Evolutionary conservation across 768 basidiomycete genomes (phyloP).

Genomic region (Trichaptum fuscoviolaceum): DNA sequence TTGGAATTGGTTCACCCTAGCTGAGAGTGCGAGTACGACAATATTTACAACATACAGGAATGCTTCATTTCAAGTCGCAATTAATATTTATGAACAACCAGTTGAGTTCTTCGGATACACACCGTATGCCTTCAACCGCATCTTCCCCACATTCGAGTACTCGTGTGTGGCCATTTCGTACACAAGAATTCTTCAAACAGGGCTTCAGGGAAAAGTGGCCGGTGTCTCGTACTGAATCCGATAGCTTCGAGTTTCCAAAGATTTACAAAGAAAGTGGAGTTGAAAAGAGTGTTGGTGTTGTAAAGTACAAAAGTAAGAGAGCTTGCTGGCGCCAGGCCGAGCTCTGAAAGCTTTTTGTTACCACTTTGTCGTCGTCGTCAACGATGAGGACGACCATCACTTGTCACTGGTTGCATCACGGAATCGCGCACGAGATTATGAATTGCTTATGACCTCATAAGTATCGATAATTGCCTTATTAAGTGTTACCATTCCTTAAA

Average conservation of each 20-base stretch:
- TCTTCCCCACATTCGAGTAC: neutral
- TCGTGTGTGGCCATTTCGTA: neutral
- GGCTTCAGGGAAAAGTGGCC: neutral
- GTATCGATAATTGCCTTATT: too few species aligned
- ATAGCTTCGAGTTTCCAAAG: neutral
- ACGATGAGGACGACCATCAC: neutral
- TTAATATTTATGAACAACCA: neutral
- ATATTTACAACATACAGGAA: conserved; percentile 41
- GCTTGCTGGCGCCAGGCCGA: neutral
- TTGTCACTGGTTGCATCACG: too few species aligned
- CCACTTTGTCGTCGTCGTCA: neutral
- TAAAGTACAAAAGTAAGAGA: neutral
- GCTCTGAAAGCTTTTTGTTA: neutral
- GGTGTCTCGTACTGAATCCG: neutral
- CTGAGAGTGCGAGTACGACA: conserved; percentile 46
- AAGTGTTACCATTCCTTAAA: too few species aligned
- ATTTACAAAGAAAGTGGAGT: neutral
- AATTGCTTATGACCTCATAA: too few species aligned
- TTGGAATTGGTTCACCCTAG: conserved; percentile 51
- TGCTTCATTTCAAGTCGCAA: conserved; percentile 22
- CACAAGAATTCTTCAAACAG: neutral
- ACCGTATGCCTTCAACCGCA: neutral
- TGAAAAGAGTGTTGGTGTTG: neutral
- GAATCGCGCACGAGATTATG: too few species aligned
- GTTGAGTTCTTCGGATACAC: neutral